phyloP scores from a whole-genome alignment of 116 monocot species.

The Dioscorea cayenensis region DNA sequence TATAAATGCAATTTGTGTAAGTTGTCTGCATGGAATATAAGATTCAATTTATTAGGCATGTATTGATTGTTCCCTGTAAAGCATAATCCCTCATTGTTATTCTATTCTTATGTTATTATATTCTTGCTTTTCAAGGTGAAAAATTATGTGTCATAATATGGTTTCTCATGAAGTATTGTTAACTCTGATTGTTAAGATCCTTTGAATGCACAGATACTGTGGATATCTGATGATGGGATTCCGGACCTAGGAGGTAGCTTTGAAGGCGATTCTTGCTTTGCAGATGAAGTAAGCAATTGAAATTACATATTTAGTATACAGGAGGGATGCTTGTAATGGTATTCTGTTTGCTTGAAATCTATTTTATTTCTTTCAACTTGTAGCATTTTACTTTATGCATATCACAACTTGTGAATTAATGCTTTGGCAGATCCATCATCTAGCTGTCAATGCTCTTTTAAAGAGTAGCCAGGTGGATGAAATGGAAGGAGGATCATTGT shows the following conservation, averaged over 20 bases:
- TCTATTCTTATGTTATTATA: too few relatives aligned
- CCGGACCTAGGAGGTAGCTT: slow-evolving; percentile 84
- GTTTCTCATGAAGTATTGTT: too few relatives aligned
- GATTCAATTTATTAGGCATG: too few relatives aligned
- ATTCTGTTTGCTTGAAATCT: background rate
- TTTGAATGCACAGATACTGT: slow-evolving; percentile 45
- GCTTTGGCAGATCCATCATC: slow-evolving; percentile 69
- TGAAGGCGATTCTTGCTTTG: slow-evolving; percentile 83
- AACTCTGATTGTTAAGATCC: background rate
- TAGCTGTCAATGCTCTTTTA: slow-evolving; percentile 87
- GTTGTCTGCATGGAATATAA: too few relatives aligned
- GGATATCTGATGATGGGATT: slow-evolving; percentile 91
- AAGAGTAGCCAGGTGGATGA: slow-evolving; percentile 89
- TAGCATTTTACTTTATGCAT: too few relatives aligned
- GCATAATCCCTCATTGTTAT: too few relatives aligned
- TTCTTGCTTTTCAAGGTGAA: too few relatives aligned
- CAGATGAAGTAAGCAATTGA: slow-evolving; percentile 75
- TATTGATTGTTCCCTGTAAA: too few relatives aligned
- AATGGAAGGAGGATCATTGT: slow-evolving; percentile 71
- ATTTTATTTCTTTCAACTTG: background rate
- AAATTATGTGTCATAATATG: too few relatives aligned
- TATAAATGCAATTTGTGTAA: too few relatives aligned
- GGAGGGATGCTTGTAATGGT: background rate
- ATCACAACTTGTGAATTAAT: background rate
- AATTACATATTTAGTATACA: background rate